These are phyloP conservation scores for Globisporangium spinosum DNA, from an alignment of 352 stramenopile species.

Conservation along the genomic window DNA sequence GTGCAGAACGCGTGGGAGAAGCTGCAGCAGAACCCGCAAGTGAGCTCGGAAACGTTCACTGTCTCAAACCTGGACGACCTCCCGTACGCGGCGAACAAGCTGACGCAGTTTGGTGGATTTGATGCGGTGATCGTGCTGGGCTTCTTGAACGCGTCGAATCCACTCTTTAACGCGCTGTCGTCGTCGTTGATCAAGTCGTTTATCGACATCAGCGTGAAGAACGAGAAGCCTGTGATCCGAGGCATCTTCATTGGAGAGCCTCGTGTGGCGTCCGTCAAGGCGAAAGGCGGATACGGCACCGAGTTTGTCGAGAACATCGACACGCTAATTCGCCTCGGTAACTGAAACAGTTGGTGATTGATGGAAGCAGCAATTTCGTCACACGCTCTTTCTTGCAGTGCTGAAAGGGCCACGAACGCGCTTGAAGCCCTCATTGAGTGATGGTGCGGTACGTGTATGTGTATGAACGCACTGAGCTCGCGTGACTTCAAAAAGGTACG, in stretches of 20 bases:
- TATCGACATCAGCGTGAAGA: conserved; percentile 83
- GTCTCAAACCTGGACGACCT: conserved; percentile 69
- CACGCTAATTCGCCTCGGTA: conserved; percentile 59
- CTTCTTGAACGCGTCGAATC: conserved; percentile 65
- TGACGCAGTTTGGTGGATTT: conserved; percentile 61
- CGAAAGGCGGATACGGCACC: conserved; percentile 57
- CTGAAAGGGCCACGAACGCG: background rate
- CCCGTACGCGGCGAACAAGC: conserved; percentile 82
- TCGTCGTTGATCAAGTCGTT: conserved; percentile 62
- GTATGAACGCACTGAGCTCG: conserved; percentile 1
- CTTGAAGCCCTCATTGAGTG: background rate
- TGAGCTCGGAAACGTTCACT: conserved; percentile 60
- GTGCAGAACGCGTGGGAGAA: conserved; percentile 64
- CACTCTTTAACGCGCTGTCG: conserved; percentile 57
- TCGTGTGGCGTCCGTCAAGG: conserved; percentile 69
- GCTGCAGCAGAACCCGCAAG: conserved; percentile 26
- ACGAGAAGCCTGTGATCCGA: conserved; percentile 72
- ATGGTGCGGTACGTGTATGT: conserved; percentile 1
- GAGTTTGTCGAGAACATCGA: conserved; percentile 66
- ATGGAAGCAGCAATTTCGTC: conserved; percentile 24
- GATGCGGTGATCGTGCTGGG: conserved; percentile 76
- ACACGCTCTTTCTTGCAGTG: background rate
- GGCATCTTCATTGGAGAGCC: conserved; percentile 79
- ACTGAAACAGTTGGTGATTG: conserved; percentile 21
- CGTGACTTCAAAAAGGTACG: background rate